phyloP scores from a whole-genome alignment of 805 yeast species.

The Maudiozyma barnettii region DNA sequence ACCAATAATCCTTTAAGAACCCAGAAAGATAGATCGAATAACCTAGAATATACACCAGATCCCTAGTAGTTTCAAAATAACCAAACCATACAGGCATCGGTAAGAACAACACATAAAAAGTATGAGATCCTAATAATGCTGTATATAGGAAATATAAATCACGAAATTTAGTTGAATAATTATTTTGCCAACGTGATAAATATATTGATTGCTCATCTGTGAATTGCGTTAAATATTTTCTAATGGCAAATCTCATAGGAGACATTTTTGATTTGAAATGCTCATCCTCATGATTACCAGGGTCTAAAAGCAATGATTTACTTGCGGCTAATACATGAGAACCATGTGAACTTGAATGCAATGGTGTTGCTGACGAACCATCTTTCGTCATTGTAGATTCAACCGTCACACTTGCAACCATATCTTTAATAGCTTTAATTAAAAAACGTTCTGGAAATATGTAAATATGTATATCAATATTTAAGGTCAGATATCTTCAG shows the following conservation, averaged over 20 bases:
- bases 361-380: neutral
- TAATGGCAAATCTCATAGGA: slow-evolving; percentile 42
- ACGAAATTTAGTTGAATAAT: slow-evolving; percentile 38
- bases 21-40: slow-evolving; percentile 62
- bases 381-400: neutral
- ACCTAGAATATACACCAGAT: slow-evolving; percentile 57
- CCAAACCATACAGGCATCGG: slow-evolving; percentile 89
- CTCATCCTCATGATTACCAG: slow-evolving; percentile 61
- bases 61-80: slow-evolving; percentile 45
- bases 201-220: slow-evolving; percentile 59
- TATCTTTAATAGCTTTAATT: neutral
- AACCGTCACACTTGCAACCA: neutral
- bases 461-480: too few species aligned
- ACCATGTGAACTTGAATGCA: neutral
- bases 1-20: slow-evolving; percentile 68
- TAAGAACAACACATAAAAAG: slow-evolving; percentile 81
- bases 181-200: slow-evolving; percentile 46
- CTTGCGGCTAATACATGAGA: neutral
- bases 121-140: slow-evolving; percentile 86
- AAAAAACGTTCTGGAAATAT: too few species aligned
- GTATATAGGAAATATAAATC: slow-evolving; percentile 81
- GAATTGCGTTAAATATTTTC: slow-evolving; percentile 46
- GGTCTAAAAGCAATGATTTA: slow-evolving; percentile 36
- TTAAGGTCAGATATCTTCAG: too few species aligned
- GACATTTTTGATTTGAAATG: slow-evolving; percentile 57